phyloP scores from a whole-genome alignment of 2,329 filamentous ascomycete species.

The Phyllosticta citrichinensis region DNA sequence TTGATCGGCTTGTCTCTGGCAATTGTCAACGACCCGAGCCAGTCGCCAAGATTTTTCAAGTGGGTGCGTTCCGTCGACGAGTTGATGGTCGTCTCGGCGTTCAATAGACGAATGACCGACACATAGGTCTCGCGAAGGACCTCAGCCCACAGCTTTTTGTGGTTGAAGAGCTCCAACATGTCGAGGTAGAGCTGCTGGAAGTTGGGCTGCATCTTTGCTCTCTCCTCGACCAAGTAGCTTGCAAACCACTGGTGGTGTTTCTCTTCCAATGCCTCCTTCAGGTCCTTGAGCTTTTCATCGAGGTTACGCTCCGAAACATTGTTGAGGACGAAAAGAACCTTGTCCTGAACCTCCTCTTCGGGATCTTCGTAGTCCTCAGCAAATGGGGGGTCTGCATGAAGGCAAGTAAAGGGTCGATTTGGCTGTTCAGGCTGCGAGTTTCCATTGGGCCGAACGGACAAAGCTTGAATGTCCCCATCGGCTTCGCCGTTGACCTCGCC shows the following conservation, averaged over 20 bases:
- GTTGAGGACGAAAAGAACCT: constrained; percentile 91
- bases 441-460: constrained; percentile 56
- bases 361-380: constrained; percentile 69
- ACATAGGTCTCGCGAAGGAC: constrained; percentile 89
- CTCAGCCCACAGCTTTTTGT: constrained; percentile 71
- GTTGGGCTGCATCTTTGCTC: constrained; percentile 94
- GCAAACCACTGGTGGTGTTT: constrained; percentile 95
- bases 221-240: constrained; percentile 85
- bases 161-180: constrained; percentile 71
- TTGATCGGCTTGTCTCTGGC: constrained; percentile 92
- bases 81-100: constrained; percentile 77
- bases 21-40: constrained; percentile 87
- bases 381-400: constrained; percentile 64
- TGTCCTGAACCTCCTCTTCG: constrained; percentile 75
- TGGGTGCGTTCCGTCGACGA: constrained; percentile 77
- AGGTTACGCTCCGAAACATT: constrained; percentile 90
- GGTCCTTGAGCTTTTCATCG: constrained; percentile 70
- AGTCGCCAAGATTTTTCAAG: constrained; percentile 85
- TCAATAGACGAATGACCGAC: constrained; percentile 76
- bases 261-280: constrained; percentile 67
- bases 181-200: constrained; percentile 91
- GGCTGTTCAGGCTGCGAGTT: constrained; percentile 47
- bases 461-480: constrained; percentile 35
- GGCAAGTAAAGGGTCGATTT: constrained; percentile 63
- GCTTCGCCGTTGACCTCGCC: constrained; percentile 47